These are phyloP conservation scores for Zizania latifolia DNA, from an alignment of 176 grass and related monocot species.

Conservation along the genomic window DNA sequence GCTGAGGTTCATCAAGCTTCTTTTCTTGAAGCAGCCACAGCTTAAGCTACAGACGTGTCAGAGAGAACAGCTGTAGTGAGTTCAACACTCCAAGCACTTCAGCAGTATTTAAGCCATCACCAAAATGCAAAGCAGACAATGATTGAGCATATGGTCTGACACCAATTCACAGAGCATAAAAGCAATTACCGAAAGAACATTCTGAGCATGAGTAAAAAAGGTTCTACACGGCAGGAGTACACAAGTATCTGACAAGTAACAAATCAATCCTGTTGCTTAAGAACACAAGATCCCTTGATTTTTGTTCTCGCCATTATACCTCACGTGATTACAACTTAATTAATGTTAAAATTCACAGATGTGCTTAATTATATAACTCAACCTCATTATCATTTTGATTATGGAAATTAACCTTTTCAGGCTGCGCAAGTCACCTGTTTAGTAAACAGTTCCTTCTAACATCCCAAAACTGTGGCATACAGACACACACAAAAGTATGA, in stretches of 20 bases:
- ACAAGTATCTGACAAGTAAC: neutral
- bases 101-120: slow-evolving; percentile 20
- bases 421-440: neutral
- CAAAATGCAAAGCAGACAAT: slow-evolving; percentile 17
- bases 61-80: slow-evolving; percentile 42
- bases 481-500: neutral
- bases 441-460: neutral
- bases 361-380: neutral
- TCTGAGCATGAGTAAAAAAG: neutral
- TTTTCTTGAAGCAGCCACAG: slow-evolving; percentile 57
- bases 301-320: neutral
- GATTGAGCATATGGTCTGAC: neutral
- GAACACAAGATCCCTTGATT: neutral
- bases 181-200: neutral
- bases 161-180: neutral
- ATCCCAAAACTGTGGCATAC: neutral
- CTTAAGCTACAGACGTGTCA: slow-evolving; percentile 68
- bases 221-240: neutral
- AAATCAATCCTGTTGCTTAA: neutral
- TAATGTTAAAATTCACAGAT: neutral
- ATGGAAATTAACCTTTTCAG: neutral
- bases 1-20: slow-evolving; percentile 50
- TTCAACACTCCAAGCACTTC: slow-evolving; percentile 25
- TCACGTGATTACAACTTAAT: neutral
- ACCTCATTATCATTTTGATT: neutral